Base-by-base conservation (phyloP, 139 green algal genomes). In the Microglena sp. region DNA sequence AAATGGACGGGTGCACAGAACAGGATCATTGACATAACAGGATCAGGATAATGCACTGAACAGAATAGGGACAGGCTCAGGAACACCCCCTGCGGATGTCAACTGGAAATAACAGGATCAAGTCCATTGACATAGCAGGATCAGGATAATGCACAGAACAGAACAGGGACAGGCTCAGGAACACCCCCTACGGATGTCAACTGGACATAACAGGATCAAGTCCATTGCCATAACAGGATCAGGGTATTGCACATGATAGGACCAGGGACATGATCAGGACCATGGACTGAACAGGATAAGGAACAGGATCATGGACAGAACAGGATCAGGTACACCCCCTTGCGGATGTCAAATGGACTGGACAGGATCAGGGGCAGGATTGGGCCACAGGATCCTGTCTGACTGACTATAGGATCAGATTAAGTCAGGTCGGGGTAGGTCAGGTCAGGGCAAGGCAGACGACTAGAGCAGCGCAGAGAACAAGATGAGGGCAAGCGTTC, bases 151-250 rank as follows among this genome's bases (percentile, higher is more conserved):
- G n/a, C n/a, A n/a, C n/a, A n/a, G 21, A 24, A 24, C 15, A 11
- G n/a, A n/a, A n/a, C n/a, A n/a, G n/a, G n/a, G n/a, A n/a, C n/a
- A n/a, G n/a, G n/a, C n/a, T n/a, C n/a, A n/a, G n/a, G n/a, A n/a
- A n/a, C n/a, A n/a, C n/a, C 77, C 77, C 46, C 87, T 87, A 71
- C 59, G 56, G 21, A 33, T 2, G 5, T 32, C 46, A 50, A 69
- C 55, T 35, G n/a, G 33, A 5, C 15, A 50, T 11, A 24, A 18
- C 40, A 32, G 50, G 11, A 50, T 11, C 40, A 50, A 50, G 40
- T 26, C 21, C 6, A 27, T n/a, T n/a, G n/a, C n/a, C n/a, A n/a
- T n/a, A n/a, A n/a, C n/a, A n/a, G n/a, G 11, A n/a, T 59, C 21
- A 27, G 11, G 11, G 11, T 59, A 27, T 18, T 18, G 18, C 18